A percentile compares a stretch with the other conserved stretches of the same genome.
Conservation (phyloP, 345 rosid species). For the Eucalyptus cloeziana region DNA sequence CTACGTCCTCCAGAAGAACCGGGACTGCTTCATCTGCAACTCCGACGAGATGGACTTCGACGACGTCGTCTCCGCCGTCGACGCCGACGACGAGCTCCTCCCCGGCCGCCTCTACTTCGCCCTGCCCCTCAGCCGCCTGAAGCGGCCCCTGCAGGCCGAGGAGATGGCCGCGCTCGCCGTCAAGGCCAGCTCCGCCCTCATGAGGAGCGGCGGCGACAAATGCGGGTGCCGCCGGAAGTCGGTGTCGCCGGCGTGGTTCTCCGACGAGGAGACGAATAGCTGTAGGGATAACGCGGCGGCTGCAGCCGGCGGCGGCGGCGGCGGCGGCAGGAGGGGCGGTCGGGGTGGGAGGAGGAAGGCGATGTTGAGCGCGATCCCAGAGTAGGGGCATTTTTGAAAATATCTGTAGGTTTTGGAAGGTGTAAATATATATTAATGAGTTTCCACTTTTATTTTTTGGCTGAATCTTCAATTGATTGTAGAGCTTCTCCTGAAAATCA, state of each 20-base stretch:
- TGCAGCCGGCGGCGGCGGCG: conserved; percentile 5
- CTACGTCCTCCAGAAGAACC: conserved; percentile 40
- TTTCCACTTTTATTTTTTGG: background rate
- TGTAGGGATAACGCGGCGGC: background rate
- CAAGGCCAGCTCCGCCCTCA: conserved; percentile 83
- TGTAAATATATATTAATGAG: background rate
- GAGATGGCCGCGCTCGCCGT: conserved; percentile 99
- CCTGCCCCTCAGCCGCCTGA: conserved; percentile 51
- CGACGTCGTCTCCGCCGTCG: conserved; percentile 50
- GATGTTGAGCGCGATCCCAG: conserved; percentile 62
- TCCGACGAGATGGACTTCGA: conserved; percentile 96
- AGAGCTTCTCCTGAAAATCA: background rate
- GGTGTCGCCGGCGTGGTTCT: conserved; percentile 7
- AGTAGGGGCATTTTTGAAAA: conserved; percentile 31
- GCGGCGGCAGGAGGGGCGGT: conserved; percentile 13
- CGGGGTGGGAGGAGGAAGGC: conserved; percentile 23
- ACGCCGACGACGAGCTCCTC: conserved; percentile 65
- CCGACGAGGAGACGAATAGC: background rate
- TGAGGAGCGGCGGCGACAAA: conserved; percentile 32
- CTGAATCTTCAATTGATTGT: background rate
- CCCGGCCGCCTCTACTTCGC: conserved; percentile 88
- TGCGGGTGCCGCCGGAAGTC: conserved; percentile 32
- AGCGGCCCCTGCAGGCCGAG: conserved; percentile 55
- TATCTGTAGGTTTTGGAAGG: background rate
- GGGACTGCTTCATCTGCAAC: conserved; percentile 70